Evolutionary conservation across 176 grass and related monocot species (phyloP), one percentile per base, ranked within the genome.

Genomic region (Avena atlantica): DNA sequence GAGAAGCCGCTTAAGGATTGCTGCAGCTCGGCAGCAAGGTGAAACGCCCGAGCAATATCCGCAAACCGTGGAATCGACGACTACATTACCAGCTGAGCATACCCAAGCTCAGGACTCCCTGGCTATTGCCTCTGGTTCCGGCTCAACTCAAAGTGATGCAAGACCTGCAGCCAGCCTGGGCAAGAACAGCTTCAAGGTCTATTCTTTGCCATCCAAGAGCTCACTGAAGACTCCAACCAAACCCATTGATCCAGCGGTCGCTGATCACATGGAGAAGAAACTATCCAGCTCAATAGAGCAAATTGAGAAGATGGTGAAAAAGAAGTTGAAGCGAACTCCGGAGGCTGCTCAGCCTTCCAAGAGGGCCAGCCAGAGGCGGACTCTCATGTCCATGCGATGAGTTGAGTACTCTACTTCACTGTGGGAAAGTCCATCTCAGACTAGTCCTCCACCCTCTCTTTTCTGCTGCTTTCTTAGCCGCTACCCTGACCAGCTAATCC

Each of bases 311-410:
- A 84, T 94, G 42, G 92, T 92, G 69, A 94, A 70, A 50, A 84
- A 62, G 81, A 97, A 92, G 82, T 12, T 91, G 85, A 96, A 91
- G 84, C 77, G 77, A 74, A 90, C 60, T 56, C 67, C 84, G 16
- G 78, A 84, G 74, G 59, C 78, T 59, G 86, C 88, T 81, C 72
- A 77, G 78, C 81, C 86, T 73, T 91, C 85, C 36, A 96, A 81
- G 82, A 91, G 84, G 87, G 87, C 75, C 16, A 56, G 20, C n/a
- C 91, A 85, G 67, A 79, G 81, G 45, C 92, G 85, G 53, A 86
- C 76, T 47, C 91, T 96, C 68, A 93, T 93, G 91, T 96, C 94
- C 52, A 89, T 96, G 94, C 94, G 94, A 82, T 95, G 81, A 93
- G 53, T 83, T 81, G 59, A 66, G 61, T 61, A 67, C 25, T 88